phyloP scores from a whole-genome alignment of 164 flowering plant species.

The Chloranthus sessilifolius region DNA sequence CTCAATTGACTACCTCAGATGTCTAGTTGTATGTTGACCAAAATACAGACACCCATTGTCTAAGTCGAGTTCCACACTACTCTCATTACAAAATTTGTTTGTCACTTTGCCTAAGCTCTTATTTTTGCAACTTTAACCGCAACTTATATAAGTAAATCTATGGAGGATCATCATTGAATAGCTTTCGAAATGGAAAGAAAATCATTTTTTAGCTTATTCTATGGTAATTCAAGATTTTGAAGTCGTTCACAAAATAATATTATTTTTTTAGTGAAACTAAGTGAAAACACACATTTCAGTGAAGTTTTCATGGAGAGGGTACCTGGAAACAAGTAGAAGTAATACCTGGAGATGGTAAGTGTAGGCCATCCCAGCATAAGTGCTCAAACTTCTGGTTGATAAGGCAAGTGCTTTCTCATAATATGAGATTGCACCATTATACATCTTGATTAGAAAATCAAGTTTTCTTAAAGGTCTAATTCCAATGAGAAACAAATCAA shows the following conservation, averaged over 20 bases:
- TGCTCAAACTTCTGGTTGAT: conserved; percentile 84
- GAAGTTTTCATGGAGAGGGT: not conserved
- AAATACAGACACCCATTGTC: too few relatives aligned
- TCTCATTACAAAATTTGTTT: too few relatives aligned
- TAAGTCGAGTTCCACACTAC: too few relatives aligned
- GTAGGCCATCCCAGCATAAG: conserved; percentile 96
- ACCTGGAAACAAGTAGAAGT: conserved; percentile 1
- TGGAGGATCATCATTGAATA: not conserved
- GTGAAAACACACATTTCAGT: too few relatives aligned
- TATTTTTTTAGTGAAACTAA: too few relatives aligned
- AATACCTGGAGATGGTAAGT: conserved; percentile 93
- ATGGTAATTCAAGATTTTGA: not conserved
- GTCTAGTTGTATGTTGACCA: too few relatives aligned
- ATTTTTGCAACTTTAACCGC: too few relatives aligned
- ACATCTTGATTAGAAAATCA: conserved; percentile 44
- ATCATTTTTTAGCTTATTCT: not conserved
- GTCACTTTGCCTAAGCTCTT: too few relatives aligned
- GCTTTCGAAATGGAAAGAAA: not conserved
- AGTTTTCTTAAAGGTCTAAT: too few relatives aligned
- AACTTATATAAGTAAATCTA: not conserved
- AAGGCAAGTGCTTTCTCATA: conserved; percentile 91
- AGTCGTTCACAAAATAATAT: too few relatives aligned
- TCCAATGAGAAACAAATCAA: not conserved
- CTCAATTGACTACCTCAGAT: too few relatives aligned
- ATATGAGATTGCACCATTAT: conserved; percentile 66